These are phyloP conservation scores for Fusarium camptoceras DNA, from an alignment of 2,329 filamentous ascomycete species.

Conservation along the genomic window DNA sequence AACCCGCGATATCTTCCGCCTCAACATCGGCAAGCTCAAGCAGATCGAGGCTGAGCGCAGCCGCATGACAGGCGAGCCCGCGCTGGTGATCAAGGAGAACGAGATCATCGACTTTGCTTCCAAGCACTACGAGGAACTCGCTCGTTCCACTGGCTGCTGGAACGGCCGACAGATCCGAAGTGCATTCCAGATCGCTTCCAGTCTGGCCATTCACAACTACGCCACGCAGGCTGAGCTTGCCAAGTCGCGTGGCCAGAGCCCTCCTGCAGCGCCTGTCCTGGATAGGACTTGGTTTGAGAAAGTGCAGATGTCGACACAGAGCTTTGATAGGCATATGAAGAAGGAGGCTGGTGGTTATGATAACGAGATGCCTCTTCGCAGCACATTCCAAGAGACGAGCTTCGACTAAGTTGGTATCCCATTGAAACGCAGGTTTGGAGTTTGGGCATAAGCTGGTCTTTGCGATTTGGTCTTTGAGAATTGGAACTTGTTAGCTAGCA, in stretches of 20 bases:
- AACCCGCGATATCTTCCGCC: slow-evolving; percentile 56
- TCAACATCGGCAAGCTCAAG: slow-evolving; percentile 55
- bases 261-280: slow-evolving; percentile 52
- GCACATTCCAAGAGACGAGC: slow-evolving; percentile 49
- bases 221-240: slow-evolving; percentile 48
- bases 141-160: slow-evolving; percentile 48
- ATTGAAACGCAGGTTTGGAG: background rate
- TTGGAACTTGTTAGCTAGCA: background rate
- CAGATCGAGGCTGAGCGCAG: slow-evolving; percentile 53
- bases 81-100: slow-evolving; percentile 50
- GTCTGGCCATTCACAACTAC: slow-evolving; percentile 54
- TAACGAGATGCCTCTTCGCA: slow-evolving; percentile 50
- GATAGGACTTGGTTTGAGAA: slow-evolving; percentile 55
- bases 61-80: slow-evolving; percentile 52
- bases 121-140: slow-evolving; percentile 50
- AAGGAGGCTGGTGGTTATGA: slow-evolving; percentile 52
- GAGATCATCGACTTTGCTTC: slow-evolving; percentile 54
- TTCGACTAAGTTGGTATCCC: slow-evolving; percentile 5
- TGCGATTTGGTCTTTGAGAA: background rate
- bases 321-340: slow-evolving; percentile 57
- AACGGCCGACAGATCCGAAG: slow-evolving; percentile 55
- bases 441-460: background rate
- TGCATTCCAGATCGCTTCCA: slow-evolving; percentile 53
- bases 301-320: slow-evolving; percentile 58
- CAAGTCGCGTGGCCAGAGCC: slow-evolving; percentile 48